These are phyloP conservation scores for Huntiella abstrusa DNA, from an alignment of 2,329 filamentous ascomycete species.

Conservation along the genomic window DNA sequence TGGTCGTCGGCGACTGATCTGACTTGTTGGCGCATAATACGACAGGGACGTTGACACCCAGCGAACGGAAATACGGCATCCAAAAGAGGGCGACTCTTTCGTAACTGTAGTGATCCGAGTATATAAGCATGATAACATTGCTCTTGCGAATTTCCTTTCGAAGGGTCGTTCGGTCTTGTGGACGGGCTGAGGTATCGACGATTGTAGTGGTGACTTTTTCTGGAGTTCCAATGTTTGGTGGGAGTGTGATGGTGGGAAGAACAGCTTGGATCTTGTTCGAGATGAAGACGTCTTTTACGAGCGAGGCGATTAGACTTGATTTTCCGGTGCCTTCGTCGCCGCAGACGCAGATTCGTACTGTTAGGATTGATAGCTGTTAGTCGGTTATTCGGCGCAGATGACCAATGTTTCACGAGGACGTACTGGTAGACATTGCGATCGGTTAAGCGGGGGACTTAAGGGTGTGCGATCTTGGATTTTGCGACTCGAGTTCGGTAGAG, in stretches of 20 bases:
- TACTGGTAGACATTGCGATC: background rate
- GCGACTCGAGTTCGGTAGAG: too few species aligned
- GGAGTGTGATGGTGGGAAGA: constrained; percentile 86
- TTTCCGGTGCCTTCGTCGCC: constrained; percentile 94
- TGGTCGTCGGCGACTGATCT: constrained; percentile 60
- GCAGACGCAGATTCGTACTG: constrained; percentile 84
- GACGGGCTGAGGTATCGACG: constrained; percentile 88
- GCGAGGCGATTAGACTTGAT: constrained; percentile 78
- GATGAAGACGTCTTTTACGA: constrained; percentile 95
- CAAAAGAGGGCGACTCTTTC: constrained; percentile 92
- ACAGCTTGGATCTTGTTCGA: constrained; percentile 89
- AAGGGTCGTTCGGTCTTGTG: constrained; percentile 76
- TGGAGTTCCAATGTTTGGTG: constrained; percentile 77
- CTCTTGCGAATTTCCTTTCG: constrained; percentile 91
- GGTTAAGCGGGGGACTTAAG: too few species aligned
- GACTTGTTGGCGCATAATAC: constrained; percentile 95
- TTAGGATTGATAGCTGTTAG: background rate
- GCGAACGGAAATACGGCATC: constrained; percentile 93
- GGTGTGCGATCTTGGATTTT: too few species aligned
- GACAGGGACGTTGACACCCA: constrained; percentile 96
- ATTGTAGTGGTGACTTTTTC: constrained; percentile 96
- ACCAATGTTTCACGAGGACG: background rate
- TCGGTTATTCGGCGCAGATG: background rate
- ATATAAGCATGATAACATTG: constrained; percentile 91
- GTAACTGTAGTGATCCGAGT: constrained; percentile 98